phyloP scores from a whole-genome alignment of 495 filamentous ascomycete genomes.

The Geopyxis carbonaria region DNA sequence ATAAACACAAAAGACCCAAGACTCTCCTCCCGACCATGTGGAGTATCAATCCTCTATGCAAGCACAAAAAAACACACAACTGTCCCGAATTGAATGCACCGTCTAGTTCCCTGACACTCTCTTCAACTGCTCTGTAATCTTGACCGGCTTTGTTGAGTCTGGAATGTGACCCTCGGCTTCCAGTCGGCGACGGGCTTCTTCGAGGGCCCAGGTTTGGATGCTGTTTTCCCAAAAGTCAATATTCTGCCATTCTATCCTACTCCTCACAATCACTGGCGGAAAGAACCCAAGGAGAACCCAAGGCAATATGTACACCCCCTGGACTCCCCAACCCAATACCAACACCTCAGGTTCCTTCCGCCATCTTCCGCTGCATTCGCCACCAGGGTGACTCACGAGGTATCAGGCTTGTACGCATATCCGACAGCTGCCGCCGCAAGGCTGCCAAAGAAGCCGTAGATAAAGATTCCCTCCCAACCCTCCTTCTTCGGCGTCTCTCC shows the following conservation, averaged over 20 bases:
- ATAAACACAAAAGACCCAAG: too few species aligned
- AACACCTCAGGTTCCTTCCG: not conserved
- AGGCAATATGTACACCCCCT: too few species aligned
- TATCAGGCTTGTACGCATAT: conserved; percentile 96
- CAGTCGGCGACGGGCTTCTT: conserved; percentile 83
- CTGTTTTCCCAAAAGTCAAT: conserved; percentile 29
- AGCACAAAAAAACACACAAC: too few species aligned
- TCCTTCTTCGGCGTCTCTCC: conserved; percentile 91
- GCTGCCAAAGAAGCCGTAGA: conserved; percentile 81
- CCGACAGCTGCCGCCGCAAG: conserved; percentile 55
- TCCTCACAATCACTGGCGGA: not conserved
- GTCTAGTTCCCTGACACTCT: conserved; percentile 13
- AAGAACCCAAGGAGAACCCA: too few species aligned
- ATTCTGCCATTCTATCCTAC: not conserved
- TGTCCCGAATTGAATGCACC: too few species aligned
- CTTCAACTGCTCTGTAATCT: conserved; percentile 14
- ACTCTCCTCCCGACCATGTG: too few species aligned
- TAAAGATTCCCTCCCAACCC: conserved; percentile 81
- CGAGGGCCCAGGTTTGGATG: conserved; percentile 97
- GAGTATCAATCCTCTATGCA: too few species aligned
- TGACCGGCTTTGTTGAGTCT: conserved; percentile 20
- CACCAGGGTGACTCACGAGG: conserved; percentile 62
- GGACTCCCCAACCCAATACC: too few species aligned
- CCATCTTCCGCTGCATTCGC: not conserved
- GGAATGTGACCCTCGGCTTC: conserved; percentile 72